Base-by-base conservation (phyloP, 2,329 filamentous ascomycete species). In the Elsinoe arachidis region DNA sequence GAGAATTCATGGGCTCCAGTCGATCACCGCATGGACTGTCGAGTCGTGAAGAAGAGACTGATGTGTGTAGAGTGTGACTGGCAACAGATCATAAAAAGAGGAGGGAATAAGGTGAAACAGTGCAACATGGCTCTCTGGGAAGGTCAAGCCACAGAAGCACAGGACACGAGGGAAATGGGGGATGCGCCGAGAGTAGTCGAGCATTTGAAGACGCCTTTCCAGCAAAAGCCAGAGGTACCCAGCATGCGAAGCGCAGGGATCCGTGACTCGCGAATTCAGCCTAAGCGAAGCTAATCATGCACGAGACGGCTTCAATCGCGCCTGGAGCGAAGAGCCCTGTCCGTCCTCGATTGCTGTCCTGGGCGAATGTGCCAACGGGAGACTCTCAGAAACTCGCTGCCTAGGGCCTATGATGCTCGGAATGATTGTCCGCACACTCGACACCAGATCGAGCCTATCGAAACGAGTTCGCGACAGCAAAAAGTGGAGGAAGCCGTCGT, bases 1-100 rank as follows among this genome's bases (percentile, higher is more conserved):
- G 41, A 26, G 19, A 34, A 38, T 35, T 51, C 46, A 51, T 51
- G 46, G 15, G 46, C 46, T 46, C 41, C 26, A 19, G 41, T 23
- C 26, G 41, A 46, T 17, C 10, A 26, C 41, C 19, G 30, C 46
- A 51, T 51, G 49, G 51, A 57, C 39, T 37, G 37, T 17, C 56
- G 55, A 59, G 59, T 47, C 49, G 56, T 47, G 53, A 37, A 46
- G 19, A 56, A 55, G 60, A 61, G 63, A 46, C 21, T 46, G 41
- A 19, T 46, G 21, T 46, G 17, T 43, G 39, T 58, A 55, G 47
- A 60, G 33, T 37, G 33, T 35, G 21, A 19, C 12, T 19, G 47
- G 19, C 10, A 30, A 38, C 23, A 38, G 47, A 37, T 53, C 49
- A 11, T 23, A 12, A 39, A 53, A 51, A 53, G 49, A 53, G 49